Base-by-base conservation (phyloP, 208 protist species). In the Herpetomonas samuelpessoai region DNA sequence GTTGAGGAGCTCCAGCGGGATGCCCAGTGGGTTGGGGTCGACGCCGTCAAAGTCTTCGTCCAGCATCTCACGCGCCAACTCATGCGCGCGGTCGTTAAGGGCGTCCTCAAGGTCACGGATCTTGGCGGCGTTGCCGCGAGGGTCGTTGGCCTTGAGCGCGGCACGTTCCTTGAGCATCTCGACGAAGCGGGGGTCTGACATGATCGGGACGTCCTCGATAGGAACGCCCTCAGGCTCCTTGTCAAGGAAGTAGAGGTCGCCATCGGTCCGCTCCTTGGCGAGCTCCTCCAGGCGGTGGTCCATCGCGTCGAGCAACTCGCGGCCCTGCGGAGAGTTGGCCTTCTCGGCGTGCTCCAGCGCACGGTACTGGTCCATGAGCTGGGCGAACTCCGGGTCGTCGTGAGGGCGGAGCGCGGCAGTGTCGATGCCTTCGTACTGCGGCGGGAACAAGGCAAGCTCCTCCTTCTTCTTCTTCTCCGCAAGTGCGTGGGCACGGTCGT, bases 171-270 rank as follows among this genome's bases (percentile, higher is more conserved):
- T 50, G 55, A 75, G 60, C 65, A 88, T 67, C 51, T 65, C 27
- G 31, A 60, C 38, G 49, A 92, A 88, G 21, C 29, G 27, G 4
- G 65, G 48, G 47, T 92, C 86, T 1, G 31, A 55, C 47, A 71
- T 48, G 41, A 86, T 41, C 3, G 69, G 79, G n/a, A 92, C 56
- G 35, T 87, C 69, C 35, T 80, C 72, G 31, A 92, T 62, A 30
- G 77, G 76, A 47, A 92, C 74, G 24, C 81, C 86, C 56, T 86
- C 74, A 28, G 82, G 79, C 57, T 77, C 76, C 58, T 76, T 81
- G 62, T 89, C 76, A n/a, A 92, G 62, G 65, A 82, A 87, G 62
- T 73, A 85, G 29, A 85, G 66, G 55, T 88, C 85, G 14, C 73
- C 71, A 28, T 88, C 74, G n/a, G 74, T 82, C 65, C 73, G 74